These are phyloP conservation scores for Fusarium devonianum DNA, from an alignment of 2,329 filamentous ascomycete species.

Conservation along the genomic window DNA sequence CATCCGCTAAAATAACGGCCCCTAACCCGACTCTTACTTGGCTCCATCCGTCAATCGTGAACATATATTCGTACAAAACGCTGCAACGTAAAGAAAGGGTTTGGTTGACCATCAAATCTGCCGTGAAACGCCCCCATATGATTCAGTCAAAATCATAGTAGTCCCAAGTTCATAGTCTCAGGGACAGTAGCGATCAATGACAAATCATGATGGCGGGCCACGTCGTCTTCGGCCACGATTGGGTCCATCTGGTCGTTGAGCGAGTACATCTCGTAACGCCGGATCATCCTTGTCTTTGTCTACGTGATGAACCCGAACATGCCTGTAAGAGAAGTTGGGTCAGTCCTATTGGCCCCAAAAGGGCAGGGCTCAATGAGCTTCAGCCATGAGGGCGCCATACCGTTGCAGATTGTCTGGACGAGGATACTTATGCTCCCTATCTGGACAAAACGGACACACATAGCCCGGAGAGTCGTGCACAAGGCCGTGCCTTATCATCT, in stretches of 20 bases:
- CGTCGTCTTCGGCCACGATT: constrained; percentile 80
- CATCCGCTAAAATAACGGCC: constrained; percentile 4
- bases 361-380: background rate
- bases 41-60: constrained; percentile 13
- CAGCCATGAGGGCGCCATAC: constrained; percentile 54
- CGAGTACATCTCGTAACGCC: constrained; percentile 79
- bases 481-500: constrained; percentile 79
- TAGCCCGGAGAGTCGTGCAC: constrained; percentile 96
- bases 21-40: background rate
- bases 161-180: too few species aligned
- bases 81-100: constrained; percentile 12
- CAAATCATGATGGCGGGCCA: constrained; percentile 50
- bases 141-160: background rate
- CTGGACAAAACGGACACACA: constrained; percentile 93
- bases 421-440: constrained; percentile 92
- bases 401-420: constrained; percentile 94
- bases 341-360: background rate
- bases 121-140: constrained; percentile 19
- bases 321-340: constrained; percentile 58
- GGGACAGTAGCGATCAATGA: too few species aligned
- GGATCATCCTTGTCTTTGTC: constrained; percentile 92
- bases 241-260: constrained; percentile 84
- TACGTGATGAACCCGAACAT: constrained; percentile 89
- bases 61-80: constrained; percentile 28
- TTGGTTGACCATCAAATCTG: constrained; percentile 3